These are phyloP conservation scores for Penicillium digitatum DNA, from an alignment of 2,329 filamentous ascomycete species.

Conservation along the genomic window DNA sequence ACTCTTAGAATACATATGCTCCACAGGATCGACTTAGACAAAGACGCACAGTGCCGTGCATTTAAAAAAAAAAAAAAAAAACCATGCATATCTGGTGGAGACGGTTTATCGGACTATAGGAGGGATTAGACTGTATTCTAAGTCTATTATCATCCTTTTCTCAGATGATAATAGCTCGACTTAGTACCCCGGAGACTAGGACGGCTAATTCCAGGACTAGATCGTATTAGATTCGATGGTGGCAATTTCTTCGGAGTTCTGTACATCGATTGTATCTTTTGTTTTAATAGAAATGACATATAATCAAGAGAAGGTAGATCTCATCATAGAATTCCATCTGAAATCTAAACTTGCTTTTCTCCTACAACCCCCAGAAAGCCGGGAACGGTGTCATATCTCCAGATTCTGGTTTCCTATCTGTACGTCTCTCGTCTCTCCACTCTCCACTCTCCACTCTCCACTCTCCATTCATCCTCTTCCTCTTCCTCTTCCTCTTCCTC, in stretches of 20 bases:
- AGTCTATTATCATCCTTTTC: too few relatives aligned
- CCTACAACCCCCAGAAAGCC: background rate
- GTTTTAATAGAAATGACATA: too few relatives aligned
- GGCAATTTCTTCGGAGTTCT: background rate
- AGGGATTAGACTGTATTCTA: too few relatives aligned
- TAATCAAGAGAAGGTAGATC: too few relatives aligned
- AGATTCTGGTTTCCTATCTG: background rate
- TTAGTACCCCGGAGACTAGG: background rate
- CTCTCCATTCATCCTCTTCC: background rate
- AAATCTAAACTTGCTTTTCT: too few relatives aligned
- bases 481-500: background rate
- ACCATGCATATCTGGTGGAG: constrained; percentile 5
- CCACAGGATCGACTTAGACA: background rate
- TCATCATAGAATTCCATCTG: too few relatives aligned
- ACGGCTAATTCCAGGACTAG: background rate
- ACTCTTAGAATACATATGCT: too few relatives aligned
- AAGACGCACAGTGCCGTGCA: background rate
- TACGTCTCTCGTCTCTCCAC: too few relatives aligned
- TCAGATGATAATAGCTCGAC: background rate
- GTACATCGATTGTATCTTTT: too few relatives aligned
- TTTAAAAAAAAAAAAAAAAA: too few relatives aligned
- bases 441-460: too few relatives aligned
- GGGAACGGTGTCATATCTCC: background rate
- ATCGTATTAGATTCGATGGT: background rate
- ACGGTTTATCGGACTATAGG: background rate